A percentile compares a stretch with the other conserved stretches of the same genome.
Evolutionary conservation across 306 rosid genomes (phyloP).

Genomic region (Lotus japonicus): DNA sequence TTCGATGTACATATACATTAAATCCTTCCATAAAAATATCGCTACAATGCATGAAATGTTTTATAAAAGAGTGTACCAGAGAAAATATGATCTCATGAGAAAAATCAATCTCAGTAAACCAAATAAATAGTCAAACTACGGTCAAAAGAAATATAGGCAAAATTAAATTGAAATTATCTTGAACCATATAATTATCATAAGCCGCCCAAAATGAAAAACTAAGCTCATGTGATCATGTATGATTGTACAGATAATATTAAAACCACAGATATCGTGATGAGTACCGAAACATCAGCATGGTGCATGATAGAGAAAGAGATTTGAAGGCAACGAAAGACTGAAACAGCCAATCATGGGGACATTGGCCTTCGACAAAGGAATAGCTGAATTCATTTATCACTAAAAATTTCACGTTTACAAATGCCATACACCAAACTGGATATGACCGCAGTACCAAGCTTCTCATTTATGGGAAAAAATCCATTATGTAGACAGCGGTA

Average conservation of each 20-base stretch:
- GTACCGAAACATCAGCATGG: not conserved
- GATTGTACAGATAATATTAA: not conserved
- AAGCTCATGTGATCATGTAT: not conserved
- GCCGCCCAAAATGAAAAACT: not conserved
- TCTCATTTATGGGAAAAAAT: not conserved
- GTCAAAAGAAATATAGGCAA: too few relatives aligned
- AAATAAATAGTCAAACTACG: too few relatives aligned
- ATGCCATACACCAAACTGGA: not conserved
- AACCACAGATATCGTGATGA: not conserved
- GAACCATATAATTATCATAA: too few relatives aligned
- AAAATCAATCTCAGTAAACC: too few relatives aligned
- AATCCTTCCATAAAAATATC: too few relatives aligned
- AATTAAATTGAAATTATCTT: too few relatives aligned
- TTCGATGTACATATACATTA: too few relatives aligned
- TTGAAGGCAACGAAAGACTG: not conserved
- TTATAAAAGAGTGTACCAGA: too few relatives aligned
- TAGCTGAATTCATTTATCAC: slow-evolving; percentile 9
- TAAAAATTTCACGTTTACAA: slow-evolving; percentile 13
- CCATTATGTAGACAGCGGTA: not conserved
- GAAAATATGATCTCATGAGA: too few relatives aligned
- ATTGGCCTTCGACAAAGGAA: not conserved
- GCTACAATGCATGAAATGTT: too few relatives aligned
- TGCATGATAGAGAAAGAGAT: not conserved
- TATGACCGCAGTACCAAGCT: not conserved
- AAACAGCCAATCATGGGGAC: not conserved